Conservation (phyloP, 208 protist species). For the Balamuthia mandrillaris region DNA sequence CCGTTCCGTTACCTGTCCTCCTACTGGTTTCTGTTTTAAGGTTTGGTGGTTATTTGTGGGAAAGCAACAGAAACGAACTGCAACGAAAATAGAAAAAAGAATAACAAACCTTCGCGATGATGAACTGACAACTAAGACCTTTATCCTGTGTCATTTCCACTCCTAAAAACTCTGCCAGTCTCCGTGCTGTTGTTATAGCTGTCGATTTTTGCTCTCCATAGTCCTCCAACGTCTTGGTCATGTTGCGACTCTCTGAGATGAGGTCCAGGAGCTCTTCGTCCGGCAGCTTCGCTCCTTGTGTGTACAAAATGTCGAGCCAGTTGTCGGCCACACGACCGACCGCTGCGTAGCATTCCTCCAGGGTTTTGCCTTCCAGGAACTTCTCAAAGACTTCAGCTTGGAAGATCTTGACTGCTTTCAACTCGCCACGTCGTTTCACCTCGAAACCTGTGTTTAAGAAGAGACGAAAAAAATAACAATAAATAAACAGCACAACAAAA, state of each 20-base stretch:
- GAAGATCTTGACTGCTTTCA: constrained; percentile 99
- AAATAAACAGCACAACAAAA: neutral
- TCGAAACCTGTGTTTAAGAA: constrained; percentile 86
- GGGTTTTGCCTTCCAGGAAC: constrained; percentile 92
- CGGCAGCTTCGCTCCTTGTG: constrained; percentile 75
- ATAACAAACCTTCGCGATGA: constrained; percentile 86
- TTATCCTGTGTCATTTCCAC: constrained; percentile 95
- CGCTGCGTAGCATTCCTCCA: constrained; percentile 91
- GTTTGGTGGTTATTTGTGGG: neutral
- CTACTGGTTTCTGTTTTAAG: constrained; percentile 77
- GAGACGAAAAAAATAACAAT: too few species aligned
- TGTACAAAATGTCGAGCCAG: constrained; percentile 94
- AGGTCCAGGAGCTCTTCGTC: constrained; percentile 94
- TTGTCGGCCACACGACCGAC: constrained; percentile 92
- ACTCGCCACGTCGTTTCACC: constrained; percentile 99
- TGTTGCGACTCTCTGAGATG: constrained; percentile 94
- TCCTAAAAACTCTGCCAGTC: constrained; percentile 97
- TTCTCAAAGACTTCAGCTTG: constrained; percentile 82
- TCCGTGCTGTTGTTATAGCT: constrained; percentile 93
- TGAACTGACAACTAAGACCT: constrained; percentile 92
- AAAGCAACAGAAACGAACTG: neutral
- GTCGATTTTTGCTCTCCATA: constrained; percentile 97
- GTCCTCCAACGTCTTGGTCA: constrained; percentile 90
- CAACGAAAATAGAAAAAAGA: neutral
- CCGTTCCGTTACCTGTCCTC: constrained; percentile 93